A percentile compares a stretch with the other conserved stretches of the same genome.
These are phyloP conservation scores for Botrytis deweyae DNA, from an alignment of 2,329 filamentous ascomycete species.

Conservation along the genomic window DNA sequence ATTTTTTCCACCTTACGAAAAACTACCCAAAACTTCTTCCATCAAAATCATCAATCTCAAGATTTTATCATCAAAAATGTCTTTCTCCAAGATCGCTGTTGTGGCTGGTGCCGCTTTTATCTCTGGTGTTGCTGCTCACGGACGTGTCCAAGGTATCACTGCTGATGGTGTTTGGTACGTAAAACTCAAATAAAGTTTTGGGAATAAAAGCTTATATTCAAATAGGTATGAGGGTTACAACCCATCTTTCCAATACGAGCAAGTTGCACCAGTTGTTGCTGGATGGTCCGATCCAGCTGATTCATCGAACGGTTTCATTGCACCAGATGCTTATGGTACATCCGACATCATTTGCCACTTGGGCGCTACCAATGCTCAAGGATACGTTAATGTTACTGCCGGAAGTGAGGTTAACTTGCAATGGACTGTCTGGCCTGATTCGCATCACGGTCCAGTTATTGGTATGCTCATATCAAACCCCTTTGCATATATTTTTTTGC, in stretches of 20 bases:
- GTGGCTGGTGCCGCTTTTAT: constrained; percentile 20
- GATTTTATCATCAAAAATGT: constrained; percentile 16
- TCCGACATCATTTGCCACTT: constrained; percentile 53
- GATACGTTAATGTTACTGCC: constrained; percentile 46
- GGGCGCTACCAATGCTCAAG: constrained; percentile 44
- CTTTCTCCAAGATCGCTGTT: constrained; percentile 18
- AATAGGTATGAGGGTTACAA: constrained; percentile 18
- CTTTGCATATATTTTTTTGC: not conserved
- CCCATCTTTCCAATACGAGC: constrained; percentile 13
- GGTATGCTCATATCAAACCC: not conserved
- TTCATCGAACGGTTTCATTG: constrained; percentile 51
- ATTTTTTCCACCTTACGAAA: constrained; percentile 1
- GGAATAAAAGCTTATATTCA: not conserved
- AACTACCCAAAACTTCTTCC: not conserved
- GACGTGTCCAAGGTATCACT: constrained; percentile 6
- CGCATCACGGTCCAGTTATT: constrained; percentile 44
- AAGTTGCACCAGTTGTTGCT: constrained; percentile 44
- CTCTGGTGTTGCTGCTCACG: constrained; percentile 17
- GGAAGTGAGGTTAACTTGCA: constrained; percentile 48
- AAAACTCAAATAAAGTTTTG: not conserved
- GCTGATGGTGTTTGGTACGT: constrained; percentile 20
- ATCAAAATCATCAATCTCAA: not conserved
- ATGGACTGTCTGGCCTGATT: constrained; percentile 51
- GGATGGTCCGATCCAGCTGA: constrained; percentile 54
- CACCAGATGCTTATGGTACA: constrained; percentile 45